Evolutionary conservation across 192 early-diverging fungal species (phyloP).

Genomic region (Gigaspora rosea): DNA sequence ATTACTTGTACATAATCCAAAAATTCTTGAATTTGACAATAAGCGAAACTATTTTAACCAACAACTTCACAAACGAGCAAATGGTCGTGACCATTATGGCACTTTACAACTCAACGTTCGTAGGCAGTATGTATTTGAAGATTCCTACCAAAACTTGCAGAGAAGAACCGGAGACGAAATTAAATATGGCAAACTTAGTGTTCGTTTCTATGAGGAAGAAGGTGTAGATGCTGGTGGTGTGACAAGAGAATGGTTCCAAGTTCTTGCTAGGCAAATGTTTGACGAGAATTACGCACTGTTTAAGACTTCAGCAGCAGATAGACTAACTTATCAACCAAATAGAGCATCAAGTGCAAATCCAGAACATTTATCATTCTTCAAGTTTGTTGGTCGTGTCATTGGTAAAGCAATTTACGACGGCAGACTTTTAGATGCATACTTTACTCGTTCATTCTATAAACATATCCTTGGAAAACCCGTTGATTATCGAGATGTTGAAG

Average conservation of each 20-base stretch:
- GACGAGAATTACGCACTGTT: conserved; percentile 98
- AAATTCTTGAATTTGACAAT: conserved; percentile 98
- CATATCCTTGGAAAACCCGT: conserved; percentile 90
- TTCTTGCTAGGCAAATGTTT: conserved; percentile 95
- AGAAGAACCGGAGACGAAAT: conserved; percentile 90
- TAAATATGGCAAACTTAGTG: conserved; percentile 88
- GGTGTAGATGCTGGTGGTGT: conserved; percentile 98
- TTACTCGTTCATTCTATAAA: conserved; percentile 99
- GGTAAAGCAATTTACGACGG: conserved; percentile 99
- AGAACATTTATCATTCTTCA: conserved; percentile 94
- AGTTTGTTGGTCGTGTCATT: conserved; percentile 97
- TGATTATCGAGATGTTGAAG: conserved; percentile 97
- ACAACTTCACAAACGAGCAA: conserved; percentile 85
- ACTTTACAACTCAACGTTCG: conserved; percentile 88
- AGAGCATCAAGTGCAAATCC: conserved; percentile 88
- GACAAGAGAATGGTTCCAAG: conserved; percentile 98
- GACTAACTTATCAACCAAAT: conserved; percentile 98
- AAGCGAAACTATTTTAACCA: conserved; percentile 98
- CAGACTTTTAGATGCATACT: conserved; percentile 91
- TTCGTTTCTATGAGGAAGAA: conserved; percentile 94
- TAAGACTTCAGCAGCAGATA: conserved; percentile 92
- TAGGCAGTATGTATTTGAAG: conserved; percentile 92
- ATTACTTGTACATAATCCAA: conserved; percentile 93
- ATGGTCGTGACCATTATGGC: conserved; percentile 62
- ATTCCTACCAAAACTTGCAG: conserved; percentile 93